Evolutionary conservation across 176 grass and related monocot genomes (phyloP).

Genomic region (Avena insularis): DNA sequence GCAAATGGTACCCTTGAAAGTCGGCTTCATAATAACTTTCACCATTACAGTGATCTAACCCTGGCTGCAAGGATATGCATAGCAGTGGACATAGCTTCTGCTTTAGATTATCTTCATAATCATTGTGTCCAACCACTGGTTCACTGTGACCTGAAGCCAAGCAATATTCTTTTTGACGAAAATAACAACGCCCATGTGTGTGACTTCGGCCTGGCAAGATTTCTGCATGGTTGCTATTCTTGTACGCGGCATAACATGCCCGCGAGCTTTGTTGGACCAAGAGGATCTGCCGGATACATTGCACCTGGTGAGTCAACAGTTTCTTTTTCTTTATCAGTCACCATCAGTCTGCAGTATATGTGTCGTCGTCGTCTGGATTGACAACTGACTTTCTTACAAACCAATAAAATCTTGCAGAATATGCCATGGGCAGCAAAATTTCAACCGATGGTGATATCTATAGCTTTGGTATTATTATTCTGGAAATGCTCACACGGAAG

Average conservation of each 20-base stretch:
- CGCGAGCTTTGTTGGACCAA: background rate
- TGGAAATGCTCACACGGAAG: background rate
- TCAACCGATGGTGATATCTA: constrained; percentile 26
- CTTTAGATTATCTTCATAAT: background rate
- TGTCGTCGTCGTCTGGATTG: background rate
- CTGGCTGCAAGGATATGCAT: background rate
- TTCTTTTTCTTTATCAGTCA: background rate
- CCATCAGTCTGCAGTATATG: background rate
- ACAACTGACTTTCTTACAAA: background rate
- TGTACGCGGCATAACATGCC: background rate
- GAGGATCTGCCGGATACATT: constrained; percentile 19
- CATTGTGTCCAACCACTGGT: background rate
- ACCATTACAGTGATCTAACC: background rate
- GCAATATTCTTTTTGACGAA: background rate
- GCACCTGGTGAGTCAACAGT: background rate
- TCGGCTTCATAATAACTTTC: background rate
- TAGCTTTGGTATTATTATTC: constrained; percentile 27
- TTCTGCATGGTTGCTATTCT: background rate
- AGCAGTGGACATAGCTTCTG: background rate
- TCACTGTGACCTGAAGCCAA: background rate
- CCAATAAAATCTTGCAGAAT: constrained; percentile 3
- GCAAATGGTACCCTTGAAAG: background rate
- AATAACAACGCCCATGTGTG: background rate
- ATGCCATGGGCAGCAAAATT: constrained; percentile 10
- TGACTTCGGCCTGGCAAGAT: background rate